Evolutionary conservation across 192 early-diverging fungal species (phyloP).

Genomic region (Entomortierella lignicola): DNA sequence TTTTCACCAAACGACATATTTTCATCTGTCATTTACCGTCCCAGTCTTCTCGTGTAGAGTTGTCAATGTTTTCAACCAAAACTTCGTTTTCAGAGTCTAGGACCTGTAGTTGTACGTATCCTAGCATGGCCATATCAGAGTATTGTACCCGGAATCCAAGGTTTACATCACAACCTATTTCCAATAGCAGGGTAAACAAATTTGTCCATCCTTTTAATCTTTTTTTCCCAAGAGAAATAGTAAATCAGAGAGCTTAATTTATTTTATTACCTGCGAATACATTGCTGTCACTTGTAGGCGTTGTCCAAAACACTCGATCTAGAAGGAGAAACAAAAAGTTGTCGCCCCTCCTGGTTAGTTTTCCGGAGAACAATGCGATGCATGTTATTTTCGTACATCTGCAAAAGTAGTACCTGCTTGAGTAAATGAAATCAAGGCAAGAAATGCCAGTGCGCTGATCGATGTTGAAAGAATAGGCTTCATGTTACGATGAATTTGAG

Average conservation of each 20-base stretch:
- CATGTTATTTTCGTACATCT: not conserved
- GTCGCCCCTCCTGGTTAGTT: too few species aligned
- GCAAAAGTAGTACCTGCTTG: not conserved
- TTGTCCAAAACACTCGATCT: conserved; percentile 29
- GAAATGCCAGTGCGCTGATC: not conserved
- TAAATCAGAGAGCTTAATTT: not conserved
- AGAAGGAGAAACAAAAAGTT: not conserved
- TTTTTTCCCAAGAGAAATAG: not conserved
- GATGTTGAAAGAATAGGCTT: not conserved
- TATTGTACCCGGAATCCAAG: conserved; percentile 44
- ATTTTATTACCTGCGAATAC: conserved; percentile 13
- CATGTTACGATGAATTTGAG: not conserved
- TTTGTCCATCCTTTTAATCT: not conserved
- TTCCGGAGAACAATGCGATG: not conserved
- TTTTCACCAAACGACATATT: not conserved
- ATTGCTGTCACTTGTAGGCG: conserved; percentile 13
- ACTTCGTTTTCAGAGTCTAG: conserved; percentile 5
- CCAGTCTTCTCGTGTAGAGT: conserved; percentile 33
- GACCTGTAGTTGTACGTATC: conserved; percentile 39
- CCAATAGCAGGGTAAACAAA: not conserved
- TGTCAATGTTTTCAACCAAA: conserved; percentile 17
- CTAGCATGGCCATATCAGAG: conserved; percentile 37
- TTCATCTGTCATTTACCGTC: conserved; percentile 9
- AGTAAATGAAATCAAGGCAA: not conserved
- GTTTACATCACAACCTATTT: conserved; percentile 31